phyloP scores from a whole-genome alignment of 352 stramenopile species.

The Phytophthora pluvialis region DNA sequence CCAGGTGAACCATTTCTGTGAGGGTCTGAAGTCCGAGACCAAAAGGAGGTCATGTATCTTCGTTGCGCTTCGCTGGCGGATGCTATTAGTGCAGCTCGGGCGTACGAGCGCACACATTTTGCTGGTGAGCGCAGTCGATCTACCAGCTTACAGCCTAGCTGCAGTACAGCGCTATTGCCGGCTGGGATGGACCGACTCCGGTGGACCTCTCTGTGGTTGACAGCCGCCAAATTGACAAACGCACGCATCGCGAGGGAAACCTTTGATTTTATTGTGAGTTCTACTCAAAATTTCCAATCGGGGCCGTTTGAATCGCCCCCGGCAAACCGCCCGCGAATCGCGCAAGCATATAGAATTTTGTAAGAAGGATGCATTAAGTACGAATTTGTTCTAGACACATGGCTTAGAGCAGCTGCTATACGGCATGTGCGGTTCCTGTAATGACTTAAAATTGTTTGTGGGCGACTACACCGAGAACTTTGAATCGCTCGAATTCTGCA shows the following conservation, averaged over 20 bases:
- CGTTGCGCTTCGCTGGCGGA: slow-evolving; percentile 1
- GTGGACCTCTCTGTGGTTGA: not conserved
- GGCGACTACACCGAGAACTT: too few species aligned
- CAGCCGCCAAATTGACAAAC: slow-evolving; percentile 3
- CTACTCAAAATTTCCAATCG: too few species aligned
- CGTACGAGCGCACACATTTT: not conserved
- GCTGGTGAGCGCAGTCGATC: not conserved
- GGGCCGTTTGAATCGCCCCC: too few species aligned
- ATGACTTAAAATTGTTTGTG: too few species aligned
- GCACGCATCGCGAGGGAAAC: not conserved
- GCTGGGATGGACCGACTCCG: not conserved
- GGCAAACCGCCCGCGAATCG: too few species aligned
- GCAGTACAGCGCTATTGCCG: not conserved
- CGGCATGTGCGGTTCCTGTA: too few species aligned
- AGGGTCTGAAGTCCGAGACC: slow-evolving; percentile 13
- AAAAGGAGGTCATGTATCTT: slow-evolving; percentile 16
- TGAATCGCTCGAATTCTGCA: too few species aligned
- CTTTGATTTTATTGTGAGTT: too few species aligned
- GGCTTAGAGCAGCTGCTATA: too few species aligned
- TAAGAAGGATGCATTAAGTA: too few species aligned
- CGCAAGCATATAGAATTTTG: too few species aligned
- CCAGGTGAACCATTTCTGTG: slow-evolving; percentile 12
- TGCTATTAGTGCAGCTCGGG: not conserved
- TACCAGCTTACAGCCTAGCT: not conserved
- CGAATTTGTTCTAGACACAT: too few species aligned